Base-by-base conservation (phyloP, 768 basidiomycete genomes). In the Kwoniella bestiolae region DNA sequence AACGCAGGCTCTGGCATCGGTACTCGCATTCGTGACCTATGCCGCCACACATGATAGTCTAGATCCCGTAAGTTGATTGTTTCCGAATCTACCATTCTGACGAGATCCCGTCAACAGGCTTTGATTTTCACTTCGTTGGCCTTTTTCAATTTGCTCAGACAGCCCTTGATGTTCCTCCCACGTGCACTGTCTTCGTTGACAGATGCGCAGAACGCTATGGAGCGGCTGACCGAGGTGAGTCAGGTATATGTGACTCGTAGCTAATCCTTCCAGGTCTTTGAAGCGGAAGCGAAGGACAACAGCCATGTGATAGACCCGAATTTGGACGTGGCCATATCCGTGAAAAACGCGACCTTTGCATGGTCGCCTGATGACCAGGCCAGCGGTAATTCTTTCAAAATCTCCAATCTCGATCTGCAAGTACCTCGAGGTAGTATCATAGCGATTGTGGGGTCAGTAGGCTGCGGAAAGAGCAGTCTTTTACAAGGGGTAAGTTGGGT, bases 381-480 rank as follows among this genome's bases (percentile, higher is more conserved):
- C 25, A 53, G 61, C 44, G 41, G 63, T 51, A 56, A 50, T 38
- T 26, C 86, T 1, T 90, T 90, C 79, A 79, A 80, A 45, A 79
- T 90, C 5, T 77, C 80, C 41, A 80, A 86, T 65, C 72, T 90
- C 57, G 83, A 80, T 32, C 81, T 90, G 80, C 68, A 78, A 5
- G 81, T 91, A 26, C 84, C 85, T 7, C 83, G 86, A n/a, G 88
- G 89, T 1, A 80, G 81, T 18, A 81, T 90, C 29, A 84, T 86
- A 0, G 90, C 86, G 3, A 83, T 91, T 41, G 87, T 89, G 3
- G 89, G 89, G 0, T 84, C 86, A 14, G 88, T 91, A 9, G 90
- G 90, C 14, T 86, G 85, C 41, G 89, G 89, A 26, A 79, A 64
- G 87, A 89, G 82, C 68, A 77, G 65, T 72, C 65, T 75, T 26